Conservation (phyloP, 768 basidiomycete species). For the Naematelia encephala region DNA sequence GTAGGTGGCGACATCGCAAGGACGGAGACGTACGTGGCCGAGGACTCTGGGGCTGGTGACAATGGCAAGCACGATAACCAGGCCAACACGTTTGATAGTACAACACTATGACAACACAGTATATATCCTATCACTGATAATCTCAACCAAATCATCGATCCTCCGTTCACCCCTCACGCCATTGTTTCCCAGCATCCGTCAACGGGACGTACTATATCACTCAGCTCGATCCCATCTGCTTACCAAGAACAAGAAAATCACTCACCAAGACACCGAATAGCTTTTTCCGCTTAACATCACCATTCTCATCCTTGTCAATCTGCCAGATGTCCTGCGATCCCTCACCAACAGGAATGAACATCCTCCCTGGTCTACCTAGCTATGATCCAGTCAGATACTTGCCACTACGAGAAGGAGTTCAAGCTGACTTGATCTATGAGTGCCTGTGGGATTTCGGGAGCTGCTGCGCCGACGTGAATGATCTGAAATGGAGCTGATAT, state of each 20-base stretch:
- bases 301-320: constrained; percentile 72
- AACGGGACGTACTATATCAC: constrained; percentile 50
- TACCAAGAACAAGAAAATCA: constrained; percentile 7
- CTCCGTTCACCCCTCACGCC: constrained; percentile 16
- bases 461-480: constrained; percentile 93
- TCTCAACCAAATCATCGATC: no score
- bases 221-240: constrained; percentile 6
- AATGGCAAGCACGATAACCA: no score
- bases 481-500: constrained; percentile 62
- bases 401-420: neutral
- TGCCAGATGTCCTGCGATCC: constrained; percentile 61
- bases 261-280: constrained; percentile 81
- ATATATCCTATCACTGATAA: no score
- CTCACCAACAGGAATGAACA: constrained; percentile 89
- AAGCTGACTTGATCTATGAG: constrained; percentile 64
- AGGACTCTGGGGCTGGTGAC: no score
- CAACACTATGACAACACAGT: no score
- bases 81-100: no score
- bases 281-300: constrained; percentile 61
- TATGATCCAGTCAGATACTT: constrained; percentile 10
- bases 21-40: no score
- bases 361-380: constrained; percentile 53
- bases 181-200: constrained; percentile 45
- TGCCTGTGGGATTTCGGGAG: constrained; percentile 65
- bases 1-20: no score